Base-by-base conservation (phyloP, 768 basidiomycete species). In the Calvatia gigantea region DNA sequence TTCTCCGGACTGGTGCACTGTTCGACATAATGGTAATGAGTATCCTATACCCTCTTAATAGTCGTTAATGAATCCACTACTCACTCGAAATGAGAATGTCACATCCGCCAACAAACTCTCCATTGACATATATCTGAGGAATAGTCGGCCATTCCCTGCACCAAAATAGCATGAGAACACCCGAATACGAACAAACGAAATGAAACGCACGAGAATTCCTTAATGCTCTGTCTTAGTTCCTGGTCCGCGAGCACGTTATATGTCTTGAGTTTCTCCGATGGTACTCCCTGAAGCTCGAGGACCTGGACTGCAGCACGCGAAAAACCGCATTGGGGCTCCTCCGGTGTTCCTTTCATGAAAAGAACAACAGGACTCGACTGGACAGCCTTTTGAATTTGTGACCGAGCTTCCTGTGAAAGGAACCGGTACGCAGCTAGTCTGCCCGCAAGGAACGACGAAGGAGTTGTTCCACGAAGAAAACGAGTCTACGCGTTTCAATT, bases 1-100 rank as follows among this genome's bases (percentile, higher is more conserved):
- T 71, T 98, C 94, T 52, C 96, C 96, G 6, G 85, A 89, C 74
- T 96, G 93, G 69, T 98, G 96, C 96, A 99, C 94, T 95, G 61
- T 27, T 45, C 27, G 8, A 12, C 17, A 12, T 46, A 23, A n/a
- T 45, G 44, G n/a, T 7, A 37, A 55, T 47, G 21, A 47, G 23
- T 55, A 47, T 15, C 25, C 17, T 47, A 55, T 29, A 39, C 11
- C 11, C 28, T 14, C 17, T 47, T 47, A 47, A 55, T 21, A 48
- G 21, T 23, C 29, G 49, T 21, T 41, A 39, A 56, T 35, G 28
- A 47, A 54, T n/a, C 19, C 54, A 55, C 57, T 15, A 84, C 93
- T 73, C 65, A 94, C 93, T 97, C 60, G 84, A 82, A 25, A 98
- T 70, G 19, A 98, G 73, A 62, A 99, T 98, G 73, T 99, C 96